These are phyloP conservation scores for Phytophthora pini DNA, from an alignment of 352 stramenopile species.

Conservation along the genomic window DNA sequence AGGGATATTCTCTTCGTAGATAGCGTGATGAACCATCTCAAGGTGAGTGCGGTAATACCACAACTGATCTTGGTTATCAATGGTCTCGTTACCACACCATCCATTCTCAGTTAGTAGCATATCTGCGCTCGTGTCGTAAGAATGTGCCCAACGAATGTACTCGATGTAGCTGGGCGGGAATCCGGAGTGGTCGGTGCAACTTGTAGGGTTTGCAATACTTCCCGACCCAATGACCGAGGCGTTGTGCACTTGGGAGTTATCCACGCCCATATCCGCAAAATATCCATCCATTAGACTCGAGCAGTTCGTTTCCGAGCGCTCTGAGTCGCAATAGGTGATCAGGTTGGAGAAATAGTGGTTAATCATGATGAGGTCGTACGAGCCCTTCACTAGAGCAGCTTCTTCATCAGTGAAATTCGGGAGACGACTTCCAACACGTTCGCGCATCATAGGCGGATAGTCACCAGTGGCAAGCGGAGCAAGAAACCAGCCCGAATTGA, in stretches of 20 bases:
- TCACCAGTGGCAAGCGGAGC: conserved; percentile 89
- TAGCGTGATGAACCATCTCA: conserved; percentile 57
- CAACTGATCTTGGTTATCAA: conserved; percentile 64
- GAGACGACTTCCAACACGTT: conserved; percentile 74
- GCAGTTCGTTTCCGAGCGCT: conserved; percentile 38
- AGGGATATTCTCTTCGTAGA: conserved; percentile 55
- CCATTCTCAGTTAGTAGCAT: conserved; percentile 74
- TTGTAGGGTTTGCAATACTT: too few relatives aligned
- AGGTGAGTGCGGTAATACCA: conserved; percentile 57
- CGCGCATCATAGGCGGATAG: conserved; percentile 91
- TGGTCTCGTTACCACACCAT: conserved; percentile 65
- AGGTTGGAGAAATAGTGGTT: conserved; percentile 90
- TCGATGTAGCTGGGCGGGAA: not conserved
- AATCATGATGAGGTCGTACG: conserved; percentile 91
- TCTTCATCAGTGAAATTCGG: conserved; percentile 87
- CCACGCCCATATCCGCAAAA: conserved; percentile 38
- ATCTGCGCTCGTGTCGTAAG: conserved; percentile 19
- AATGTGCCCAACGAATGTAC: not conserved
- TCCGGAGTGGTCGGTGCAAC: not conserved
- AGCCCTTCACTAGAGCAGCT: conserved; percentile 68
- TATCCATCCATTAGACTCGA: conserved; percentile 34
- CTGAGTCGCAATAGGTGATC: conserved; percentile 47
- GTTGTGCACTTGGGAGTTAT: conserved; percentile 19
- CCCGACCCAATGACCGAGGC: too few relatives aligned
- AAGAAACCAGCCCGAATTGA: conserved; percentile 90